These are phyloP conservation scores for Dipodascus geniculatus DNA, from an alignment of 805 yeast species.

Conservation along the genomic window DNA sequence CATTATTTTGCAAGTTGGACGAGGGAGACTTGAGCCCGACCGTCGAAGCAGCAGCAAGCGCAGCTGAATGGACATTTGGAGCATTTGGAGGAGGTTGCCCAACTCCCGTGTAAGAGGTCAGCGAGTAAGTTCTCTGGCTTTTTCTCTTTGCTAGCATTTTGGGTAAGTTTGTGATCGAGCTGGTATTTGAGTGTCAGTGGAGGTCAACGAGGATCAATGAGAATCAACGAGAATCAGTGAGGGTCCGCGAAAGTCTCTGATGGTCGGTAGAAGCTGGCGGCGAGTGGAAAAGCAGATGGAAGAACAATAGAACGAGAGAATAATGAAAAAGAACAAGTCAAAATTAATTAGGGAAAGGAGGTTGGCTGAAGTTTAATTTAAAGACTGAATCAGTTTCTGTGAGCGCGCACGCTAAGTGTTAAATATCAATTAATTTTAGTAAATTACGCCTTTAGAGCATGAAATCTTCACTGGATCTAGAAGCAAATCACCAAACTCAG, in stretches of 20 bases:
- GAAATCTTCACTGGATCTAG: neutral
- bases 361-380: neutral
- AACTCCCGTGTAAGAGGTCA: slow-evolving; percentile 23
- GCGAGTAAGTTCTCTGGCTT: slow-evolving; percentile 18
- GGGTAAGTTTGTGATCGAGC: neutral
- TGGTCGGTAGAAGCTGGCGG: neutral
- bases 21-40: slow-evolving; percentile 16
- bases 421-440: neutral
- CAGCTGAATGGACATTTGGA: slow-evolving; percentile 30
- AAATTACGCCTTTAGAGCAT: neutral
- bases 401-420: neutral
- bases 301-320: neutral
- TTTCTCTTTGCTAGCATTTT: slow-evolving; percentile 9
- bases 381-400: no score
- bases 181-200: slow-evolving; percentile 7
- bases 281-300: neutral
- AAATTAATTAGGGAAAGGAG: neutral
- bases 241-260: neutral
- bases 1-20: neutral
- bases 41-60: slow-evolving; percentile 48
- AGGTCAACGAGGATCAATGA: slow-evolving; percentile 3
- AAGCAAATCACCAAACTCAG: neutral
- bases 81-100: slow-evolving; percentile 18
- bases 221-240: no score
- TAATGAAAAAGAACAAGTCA: neutral